phyloP scores from a whole-genome alignment of 768 basidiomycete genomes.

The Termitomyces titanicus region DNA sequence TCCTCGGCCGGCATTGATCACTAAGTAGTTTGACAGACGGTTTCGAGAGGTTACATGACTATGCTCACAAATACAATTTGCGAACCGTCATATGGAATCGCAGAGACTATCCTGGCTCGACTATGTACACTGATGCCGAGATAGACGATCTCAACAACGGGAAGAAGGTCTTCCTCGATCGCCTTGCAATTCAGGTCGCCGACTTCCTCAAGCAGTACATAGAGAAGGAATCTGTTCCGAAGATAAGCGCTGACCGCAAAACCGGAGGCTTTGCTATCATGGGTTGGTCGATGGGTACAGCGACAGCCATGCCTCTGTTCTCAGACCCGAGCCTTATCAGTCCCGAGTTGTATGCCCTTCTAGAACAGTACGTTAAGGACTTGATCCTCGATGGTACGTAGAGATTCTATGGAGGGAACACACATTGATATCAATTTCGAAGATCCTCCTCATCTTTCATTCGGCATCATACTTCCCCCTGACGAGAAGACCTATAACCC shows the following conservation, averaged over 20 bases:
- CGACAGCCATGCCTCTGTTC: constrained; percentile 26
- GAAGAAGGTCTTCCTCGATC: constrained; percentile 22
- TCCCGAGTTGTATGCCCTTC: constrained; percentile 13
- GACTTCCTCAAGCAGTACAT: constrained; percentile 27
- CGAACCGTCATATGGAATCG: constrained; percentile 27
- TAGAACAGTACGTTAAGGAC: constrained; percentile 28
- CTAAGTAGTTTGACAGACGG: constrained; percentile 9
- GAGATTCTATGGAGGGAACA: not conserved
- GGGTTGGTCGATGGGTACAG: constrained; percentile 37
- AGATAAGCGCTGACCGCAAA: constrained; percentile 20
- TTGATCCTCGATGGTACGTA: constrained; percentile 30
- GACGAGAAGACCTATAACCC: constrained; percentile 18
- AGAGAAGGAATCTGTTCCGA: constrained; percentile 22
- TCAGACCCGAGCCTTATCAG: constrained; percentile 21
- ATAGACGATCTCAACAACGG: constrained; percentile 26
- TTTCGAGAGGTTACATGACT: constrained; percentile 17
- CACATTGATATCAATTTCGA: not conserved
- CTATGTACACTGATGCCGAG: constrained; percentile 29
- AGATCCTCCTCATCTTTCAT: constrained; percentile 29
- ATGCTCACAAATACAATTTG: constrained; percentile 21
- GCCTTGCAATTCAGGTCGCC: constrained; percentile 20
- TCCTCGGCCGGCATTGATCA: not conserved
- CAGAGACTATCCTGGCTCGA: constrained; percentile 31
- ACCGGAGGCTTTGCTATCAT: constrained; percentile 32
- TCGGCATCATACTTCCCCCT: constrained; percentile 24